A percentile compares a stretch with the other conserved stretches of the same genome.
Conservation (phyloP, 1,139 yeast genomes). For the Kodamaea fungicola region DNA sequence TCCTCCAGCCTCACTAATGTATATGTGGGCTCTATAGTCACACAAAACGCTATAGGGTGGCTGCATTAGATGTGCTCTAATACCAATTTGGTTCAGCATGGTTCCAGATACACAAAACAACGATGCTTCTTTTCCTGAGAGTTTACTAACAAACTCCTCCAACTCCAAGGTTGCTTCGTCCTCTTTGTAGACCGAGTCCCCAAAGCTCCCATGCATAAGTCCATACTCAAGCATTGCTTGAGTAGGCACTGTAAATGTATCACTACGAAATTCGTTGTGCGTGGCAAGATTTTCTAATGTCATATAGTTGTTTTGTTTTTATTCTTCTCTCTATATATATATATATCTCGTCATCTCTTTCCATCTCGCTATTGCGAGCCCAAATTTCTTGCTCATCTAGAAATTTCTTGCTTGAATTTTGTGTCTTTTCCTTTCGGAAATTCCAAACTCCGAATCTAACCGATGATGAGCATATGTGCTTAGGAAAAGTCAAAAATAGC, state of each 20-base stretch:
- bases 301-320: constrained; percentile 11
- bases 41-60: constrained; percentile 87
- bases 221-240: constrained; percentile 38
- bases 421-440: too few species aligned
- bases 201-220: constrained; percentile 51
- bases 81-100: constrained; percentile 81
- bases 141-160: constrained; percentile 60
- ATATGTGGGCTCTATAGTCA: constrained; percentile 84
- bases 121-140: constrained; percentile 84
- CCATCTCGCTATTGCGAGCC: background rate
- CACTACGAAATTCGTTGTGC: constrained; percentile 56
- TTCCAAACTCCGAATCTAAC: too few species aligned
- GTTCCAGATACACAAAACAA: constrained; percentile 88
- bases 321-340: background rate
- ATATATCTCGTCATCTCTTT: background rate
- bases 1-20: constrained; percentile 85
- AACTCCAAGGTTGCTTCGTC: constrained; percentile 66
- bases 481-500: too few species aligned
- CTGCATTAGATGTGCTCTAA: constrained; percentile 72
- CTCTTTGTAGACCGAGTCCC: constrained; percentile 88
- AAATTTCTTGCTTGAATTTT: too few species aligned
- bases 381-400: constrained; percentile 1
- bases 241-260: constrained; percentile 47
- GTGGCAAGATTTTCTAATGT: constrained; percentile 27
- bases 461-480: too few species aligned